These are phyloP conservation scores for Mortierella sp. DNA, from an alignment of 371 early-diverging fungal genomes.

Conservation along the genomic window DNA sequence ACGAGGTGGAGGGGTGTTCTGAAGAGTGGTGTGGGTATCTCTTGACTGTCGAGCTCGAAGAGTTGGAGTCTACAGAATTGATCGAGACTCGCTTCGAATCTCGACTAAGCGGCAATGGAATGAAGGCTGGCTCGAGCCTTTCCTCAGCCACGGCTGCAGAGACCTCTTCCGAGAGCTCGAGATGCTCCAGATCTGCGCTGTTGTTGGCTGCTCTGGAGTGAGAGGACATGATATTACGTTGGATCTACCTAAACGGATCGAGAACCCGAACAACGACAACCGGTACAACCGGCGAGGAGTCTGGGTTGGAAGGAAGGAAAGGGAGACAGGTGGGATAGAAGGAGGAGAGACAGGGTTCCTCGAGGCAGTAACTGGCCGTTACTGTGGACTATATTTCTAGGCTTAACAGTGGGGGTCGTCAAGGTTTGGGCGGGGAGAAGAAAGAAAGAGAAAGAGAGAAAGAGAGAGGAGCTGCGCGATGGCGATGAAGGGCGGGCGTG, in stretches of 20 bases:
- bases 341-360: too few relatives aligned
- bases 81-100: constrained; percentile 43
- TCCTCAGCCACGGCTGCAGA: constrained; percentile 9
- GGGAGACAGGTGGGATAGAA: too few relatives aligned
- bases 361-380: too few relatives aligned
- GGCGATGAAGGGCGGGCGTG: not conserved
- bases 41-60: constrained; percentile 39
- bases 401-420: too few relatives aligned
- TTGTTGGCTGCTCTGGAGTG: constrained; percentile 47
- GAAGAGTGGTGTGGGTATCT: constrained; percentile 23
- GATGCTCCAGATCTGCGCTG: constrained; percentile 50
- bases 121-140: not conserved
- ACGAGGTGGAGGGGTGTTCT: constrained; percentile 20
- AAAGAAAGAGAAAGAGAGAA: not conserved
- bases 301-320: too few relatives aligned
- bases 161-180: constrained; percentile 42
- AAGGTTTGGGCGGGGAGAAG: too few relatives aligned
- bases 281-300: too few relatives aligned
- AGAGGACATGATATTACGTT: constrained; percentile 17
- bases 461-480: not conserved
- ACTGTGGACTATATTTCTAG: too few relatives aligned
- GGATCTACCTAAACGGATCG: too few relatives aligned
- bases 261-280: too few relatives aligned
- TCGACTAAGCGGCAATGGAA: constrained; percentile 1
- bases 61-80: constrained; percentile 34